Base-by-base conservation (phyloP, 768 basidiomycete species). In the Mycena galericulata region DNA sequence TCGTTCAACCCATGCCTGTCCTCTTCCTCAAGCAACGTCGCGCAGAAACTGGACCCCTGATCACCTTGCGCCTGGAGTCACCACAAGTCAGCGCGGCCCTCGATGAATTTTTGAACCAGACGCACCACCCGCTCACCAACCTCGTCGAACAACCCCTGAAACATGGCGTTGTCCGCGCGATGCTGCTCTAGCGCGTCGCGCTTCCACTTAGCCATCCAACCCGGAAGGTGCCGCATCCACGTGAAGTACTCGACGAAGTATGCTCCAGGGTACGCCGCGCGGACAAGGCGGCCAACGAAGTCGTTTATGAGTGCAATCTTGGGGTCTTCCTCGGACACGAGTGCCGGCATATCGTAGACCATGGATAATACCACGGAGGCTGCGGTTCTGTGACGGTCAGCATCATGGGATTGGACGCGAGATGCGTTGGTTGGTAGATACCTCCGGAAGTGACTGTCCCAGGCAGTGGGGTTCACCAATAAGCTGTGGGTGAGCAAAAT, bases 231-330 rank as follows among this genome's bases (percentile, higher is more conserved):
- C 49, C 70, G 61, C 75, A 82, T 76, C 72, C 74, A 79, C 2
- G 79, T 75, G 50, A 82, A 78, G 56, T 76, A 74, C 58, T 82
- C 81, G 32, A 81, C 81, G n/a, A 79, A 24, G 59, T 74, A 76
- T 15, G 76, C 71, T 10, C 82, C 82, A 11, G 81, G 82, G 51
- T 72, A 70, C 3, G 75, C 75, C 5, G 82, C 80, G 9, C 67
- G 66, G 22, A 77, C 74, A 14, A 78, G 63, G 2, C 81, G 74
- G 12, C 71, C 68, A 14, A 73, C 68, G 43, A 79, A 77, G 22
- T 65, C 46, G 34, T 67, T 70, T n/a, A 75, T 54, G 1, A 56
- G 65, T 2, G 29, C 27, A 27, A 75, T 72, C 29, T 53, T 64
- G 14, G 73, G 68, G 29, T 73, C 73, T 2, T 65, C 24, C 20